Percentiles rank a stretch among this genome's conserved stretches.
phyloP scores from a whole-genome alignment of 1,284 basidiomycete genomes.

The Somion occarium region DNA sequence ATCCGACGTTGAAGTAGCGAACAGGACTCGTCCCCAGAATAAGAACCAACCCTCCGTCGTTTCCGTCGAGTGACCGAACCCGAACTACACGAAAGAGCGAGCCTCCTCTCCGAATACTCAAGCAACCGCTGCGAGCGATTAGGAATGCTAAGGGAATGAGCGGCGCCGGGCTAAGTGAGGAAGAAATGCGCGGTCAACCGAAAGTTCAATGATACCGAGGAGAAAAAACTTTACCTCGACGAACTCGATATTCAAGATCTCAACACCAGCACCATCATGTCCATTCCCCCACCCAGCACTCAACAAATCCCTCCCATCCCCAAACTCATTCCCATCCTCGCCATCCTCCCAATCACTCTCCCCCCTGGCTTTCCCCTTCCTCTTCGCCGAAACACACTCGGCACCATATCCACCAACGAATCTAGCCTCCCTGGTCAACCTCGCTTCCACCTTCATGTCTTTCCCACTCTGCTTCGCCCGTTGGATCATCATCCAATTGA shows the following conservation, averaged over 20 bases:
- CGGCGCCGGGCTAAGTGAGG: slow-evolving; percentile 37
- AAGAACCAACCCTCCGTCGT: slow-evolving; percentile 25
- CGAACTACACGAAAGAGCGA: slow-evolving; percentile 38
- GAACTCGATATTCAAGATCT: slow-evolving; percentile 58
- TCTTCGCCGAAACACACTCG: slow-evolving; percentile 14
- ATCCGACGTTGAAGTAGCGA: background rate
- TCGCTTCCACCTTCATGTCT: slow-evolving; percentile 51
- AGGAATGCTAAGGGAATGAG: slow-evolving; percentile 47
- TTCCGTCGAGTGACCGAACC: slow-evolving; percentile 16
- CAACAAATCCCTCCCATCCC: slow-evolving; percentile 56
- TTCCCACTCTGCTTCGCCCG: slow-evolving; percentile 46
- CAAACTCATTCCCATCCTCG: slow-evolving; percentile 25
- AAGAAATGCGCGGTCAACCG: slow-evolving; percentile 7
- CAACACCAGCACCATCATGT: slow-evolving; percentile 71
- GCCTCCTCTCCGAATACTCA: slow-evolving; percentile 60
- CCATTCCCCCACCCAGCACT: slow-evolving; percentile 71
- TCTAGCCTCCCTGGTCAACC: slow-evolving; percentile 35
- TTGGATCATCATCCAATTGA: slow-evolving; percentile 54
- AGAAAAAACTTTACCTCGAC: slow-evolving; percentile 43
- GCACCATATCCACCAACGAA: slow-evolving; percentile 38
- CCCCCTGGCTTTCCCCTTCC: slow-evolving; percentile 11
- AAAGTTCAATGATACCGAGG: slow-evolving; percentile 7
- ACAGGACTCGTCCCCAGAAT: slow-evolving; percentile 13
- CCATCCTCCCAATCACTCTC: slow-evolving; percentile 6
- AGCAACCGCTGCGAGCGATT: slow-evolving; percentile 61